phyloP scores from a whole-genome alignment of 768 basidiomycete species.

The Lentinula sp. region DNA sequence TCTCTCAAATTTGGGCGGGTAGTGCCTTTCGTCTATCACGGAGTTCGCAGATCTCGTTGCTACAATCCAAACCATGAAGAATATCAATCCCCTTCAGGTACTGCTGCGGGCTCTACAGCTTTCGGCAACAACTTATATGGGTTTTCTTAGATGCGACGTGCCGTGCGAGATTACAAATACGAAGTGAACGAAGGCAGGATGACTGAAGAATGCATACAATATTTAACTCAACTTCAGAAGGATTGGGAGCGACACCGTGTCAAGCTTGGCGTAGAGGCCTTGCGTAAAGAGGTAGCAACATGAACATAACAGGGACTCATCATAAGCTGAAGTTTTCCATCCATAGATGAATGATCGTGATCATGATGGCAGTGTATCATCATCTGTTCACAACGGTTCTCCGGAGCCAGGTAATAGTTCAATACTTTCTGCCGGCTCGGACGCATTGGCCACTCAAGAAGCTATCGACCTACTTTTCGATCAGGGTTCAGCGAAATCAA shows the following conservation, averaged over 20 bases:
- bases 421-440: conserved; percentile 28
- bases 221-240: conserved; percentile 90
- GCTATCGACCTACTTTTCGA: conserved; percentile 82
- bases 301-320: background rate
- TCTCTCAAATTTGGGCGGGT: conserved; percentile 7
- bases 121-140: background rate
- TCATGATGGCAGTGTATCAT: conserved; percentile 44
- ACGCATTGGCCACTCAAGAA: conserved; percentile 35
- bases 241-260: conserved; percentile 95
- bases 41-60: conserved; percentile 87
- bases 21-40: conserved; percentile 82
- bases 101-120: background rate
- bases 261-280: conserved; percentile 77
- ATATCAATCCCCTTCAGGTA: conserved; percentile 90
- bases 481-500: conserved; percentile 49
- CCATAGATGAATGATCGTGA: conserved; percentile 63
- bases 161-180: conserved; percentile 88
- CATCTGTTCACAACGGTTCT: conserved; percentile 38
- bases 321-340: background rate
- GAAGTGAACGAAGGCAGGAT: conserved; percentile 90
- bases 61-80: conserved; percentile 81
- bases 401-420: conserved; percentile 23
- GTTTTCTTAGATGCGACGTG: conserved; percentile 72
- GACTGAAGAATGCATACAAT: conserved; percentile 94
- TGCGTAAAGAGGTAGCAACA: conserved; percentile 67